These are phyloP conservation scores for Zymoseptoria passerinii DNA, from an alignment of 2,329 filamentous ascomycete genomes.

Conservation along the genomic window DNA sequence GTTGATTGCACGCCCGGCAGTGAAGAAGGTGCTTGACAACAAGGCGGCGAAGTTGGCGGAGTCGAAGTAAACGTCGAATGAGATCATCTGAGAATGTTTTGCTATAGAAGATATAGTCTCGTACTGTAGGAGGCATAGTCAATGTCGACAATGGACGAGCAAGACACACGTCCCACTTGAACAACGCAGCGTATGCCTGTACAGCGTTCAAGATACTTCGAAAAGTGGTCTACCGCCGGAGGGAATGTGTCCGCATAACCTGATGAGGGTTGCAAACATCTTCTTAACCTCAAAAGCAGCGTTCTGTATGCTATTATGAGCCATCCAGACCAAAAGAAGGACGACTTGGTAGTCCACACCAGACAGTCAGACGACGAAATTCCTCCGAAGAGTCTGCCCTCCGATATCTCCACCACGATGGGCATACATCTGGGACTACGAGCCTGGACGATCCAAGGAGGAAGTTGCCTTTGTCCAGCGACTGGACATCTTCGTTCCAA, in stretches of 20 bases:
- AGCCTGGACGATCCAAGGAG: slow-evolving; percentile 34
- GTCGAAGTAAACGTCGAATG: background rate
- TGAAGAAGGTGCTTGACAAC: slow-evolving; percentile 24
- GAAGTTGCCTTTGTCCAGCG: slow-evolving; percentile 15
- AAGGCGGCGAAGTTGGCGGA: slow-evolving; percentile 14
- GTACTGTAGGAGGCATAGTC: too few relatives aligned
- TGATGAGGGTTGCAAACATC: background rate
- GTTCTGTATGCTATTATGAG: background rate
- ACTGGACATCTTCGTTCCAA: slow-evolving; percentile 41
- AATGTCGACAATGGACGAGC: too few relatives aligned
- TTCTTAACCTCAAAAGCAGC: background rate
- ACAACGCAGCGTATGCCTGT: background rate
- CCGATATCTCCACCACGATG: slow-evolving; percentile 11
- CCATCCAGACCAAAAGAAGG: background rate
- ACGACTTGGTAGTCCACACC: background rate
- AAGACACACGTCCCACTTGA: too few relatives aligned
- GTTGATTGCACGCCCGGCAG: slow-evolving; percentile 20
- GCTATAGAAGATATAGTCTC: background rate
- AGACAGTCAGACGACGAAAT: background rate
- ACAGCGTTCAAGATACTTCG: background rate
- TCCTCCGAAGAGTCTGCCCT: background rate
- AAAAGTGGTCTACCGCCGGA: background rate
- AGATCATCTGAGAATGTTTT: background rate
- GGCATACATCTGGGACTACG: slow-evolving; percentile 43
- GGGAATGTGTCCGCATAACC: background rate